Conservation (phyloP, 1,284 basidiomycete genomes). For the Sporisorium iseilematis-ciliati region DNA sequence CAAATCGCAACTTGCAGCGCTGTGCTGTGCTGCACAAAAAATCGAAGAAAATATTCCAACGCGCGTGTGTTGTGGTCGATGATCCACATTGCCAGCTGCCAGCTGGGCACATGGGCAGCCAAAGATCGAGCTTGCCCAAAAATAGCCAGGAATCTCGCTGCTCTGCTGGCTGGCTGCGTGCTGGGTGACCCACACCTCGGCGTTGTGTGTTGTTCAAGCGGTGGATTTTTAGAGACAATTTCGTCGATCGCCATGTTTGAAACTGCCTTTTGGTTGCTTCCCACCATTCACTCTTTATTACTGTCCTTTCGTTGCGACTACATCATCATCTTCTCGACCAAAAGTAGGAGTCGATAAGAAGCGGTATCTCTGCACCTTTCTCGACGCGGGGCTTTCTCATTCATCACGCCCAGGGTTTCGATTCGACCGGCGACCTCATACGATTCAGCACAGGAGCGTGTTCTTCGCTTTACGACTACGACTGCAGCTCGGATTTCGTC, state of each 20-base stretch:
- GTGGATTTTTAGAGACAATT: background rate
- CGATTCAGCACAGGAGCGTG: constrained; percentile 3
- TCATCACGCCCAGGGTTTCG: no score
- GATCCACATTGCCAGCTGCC: no score
- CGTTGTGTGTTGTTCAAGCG: constrained; percentile 2
- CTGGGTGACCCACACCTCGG: no score
- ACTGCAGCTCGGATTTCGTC: background rate
- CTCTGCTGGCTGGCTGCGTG: no score
- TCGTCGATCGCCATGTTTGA: constrained; percentile 8
- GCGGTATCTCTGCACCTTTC: background rate
- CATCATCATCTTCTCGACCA: background rate
- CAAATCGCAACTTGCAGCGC: no score
- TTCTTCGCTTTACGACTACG: no score
- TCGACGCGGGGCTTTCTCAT: background rate
- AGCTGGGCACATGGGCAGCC: no score
- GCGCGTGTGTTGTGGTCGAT: no score
- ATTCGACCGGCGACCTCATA: constrained; percentile 2
- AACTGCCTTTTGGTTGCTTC: background rate
- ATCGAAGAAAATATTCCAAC: no score
- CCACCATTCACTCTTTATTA: background rate
- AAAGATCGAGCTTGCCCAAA: no score
- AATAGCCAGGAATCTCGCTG: no score
- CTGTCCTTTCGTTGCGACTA: background rate
- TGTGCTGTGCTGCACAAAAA: no score
- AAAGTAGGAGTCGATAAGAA: background rate